These are phyloP conservation scores for Plectosphaerella cucumerina DNA, from an alignment of 2,329 filamentous ascomycete species.

Conservation along the genomic window DNA sequence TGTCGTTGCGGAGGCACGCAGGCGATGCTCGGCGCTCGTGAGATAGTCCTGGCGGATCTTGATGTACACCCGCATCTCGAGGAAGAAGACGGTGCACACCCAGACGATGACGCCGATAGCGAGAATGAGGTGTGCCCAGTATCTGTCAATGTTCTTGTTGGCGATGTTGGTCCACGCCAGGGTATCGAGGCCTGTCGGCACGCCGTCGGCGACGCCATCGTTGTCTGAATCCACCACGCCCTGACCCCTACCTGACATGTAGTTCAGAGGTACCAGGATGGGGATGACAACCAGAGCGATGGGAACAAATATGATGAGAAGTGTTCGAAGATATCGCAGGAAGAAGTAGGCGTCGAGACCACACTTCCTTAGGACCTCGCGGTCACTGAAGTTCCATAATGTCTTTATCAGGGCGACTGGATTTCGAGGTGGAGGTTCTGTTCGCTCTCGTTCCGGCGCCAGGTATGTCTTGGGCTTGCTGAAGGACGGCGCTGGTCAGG, in stretches of 20 bases:
- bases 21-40: slow-evolving; percentile 88
- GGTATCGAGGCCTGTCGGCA: slow-evolving; percentile 65
- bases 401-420: slow-evolving; percentile 48
- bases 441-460: slow-evolving; percentile 79
- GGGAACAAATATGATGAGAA: slow-evolving; percentile 89
- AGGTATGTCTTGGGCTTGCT: slow-evolving; percentile 83
- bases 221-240: slow-evolving; percentile 32
- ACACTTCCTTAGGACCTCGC: slow-evolving; percentile 90
- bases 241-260: slow-evolving; percentile 62
- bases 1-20: slow-evolving; percentile 90
- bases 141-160: slow-evolving; percentile 59
- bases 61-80: slow-evolving; percentile 82
- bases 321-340: slow-evolving; percentile 71
- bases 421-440: slow-evolving; percentile 62
- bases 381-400: slow-evolving; percentile 65
- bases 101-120: slow-evolving; percentile 75
- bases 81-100: slow-evolving; percentile 83
- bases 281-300: slow-evolving; percentile 75
- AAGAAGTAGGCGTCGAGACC: slow-evolving; percentile 98
- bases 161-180: slow-evolving; percentile 86
- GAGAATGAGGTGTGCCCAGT: slow-evolving; percentile 81
- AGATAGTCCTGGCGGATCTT: slow-evolving; percentile 92
- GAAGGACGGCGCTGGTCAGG: slow-evolving; percentile 10
- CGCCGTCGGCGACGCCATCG: slow-evolving; percentile 12
- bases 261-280: slow-evolving; percentile 82